These are phyloP conservation scores for Adenanthera pavonina DNA, from an alignment of 306 rosid species.

Conservation along the genomic window DNA sequence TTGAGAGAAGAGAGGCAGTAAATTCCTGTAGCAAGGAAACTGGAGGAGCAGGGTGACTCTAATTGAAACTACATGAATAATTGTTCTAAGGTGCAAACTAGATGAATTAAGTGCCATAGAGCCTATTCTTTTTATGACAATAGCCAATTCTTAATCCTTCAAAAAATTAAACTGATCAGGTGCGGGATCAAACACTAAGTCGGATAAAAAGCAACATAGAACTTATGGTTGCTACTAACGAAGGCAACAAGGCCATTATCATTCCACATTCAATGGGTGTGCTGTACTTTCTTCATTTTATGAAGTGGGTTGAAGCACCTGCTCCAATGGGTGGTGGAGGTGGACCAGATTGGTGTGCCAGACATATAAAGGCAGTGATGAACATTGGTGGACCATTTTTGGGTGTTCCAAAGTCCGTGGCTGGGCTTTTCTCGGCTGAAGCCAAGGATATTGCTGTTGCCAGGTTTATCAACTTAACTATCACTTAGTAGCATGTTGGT, in stretches of 20 bases:
- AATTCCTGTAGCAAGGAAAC: neutral
- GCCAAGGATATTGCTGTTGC: conserved; percentile 85
- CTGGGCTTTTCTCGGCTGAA: conserved; percentile 90
- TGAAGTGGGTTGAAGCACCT: conserved; percentile 96
- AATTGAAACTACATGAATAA: neutral
- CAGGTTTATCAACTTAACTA: conserved; percentile 51
- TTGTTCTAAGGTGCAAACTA: neutral
- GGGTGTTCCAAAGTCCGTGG: conserved; percentile 85
- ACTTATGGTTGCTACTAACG: conserved; percentile 78
- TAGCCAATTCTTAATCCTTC: neutral
- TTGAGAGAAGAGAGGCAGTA: neutral
- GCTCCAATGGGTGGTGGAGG: conserved; percentile 93
- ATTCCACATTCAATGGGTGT: conserved; percentile 93
- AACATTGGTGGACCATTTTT: conserved; percentile 90
- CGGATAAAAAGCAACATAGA: conserved; percentile 87
- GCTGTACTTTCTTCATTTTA: conserved; percentile 82
- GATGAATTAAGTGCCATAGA: neutral
- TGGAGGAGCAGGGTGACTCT: neutral
- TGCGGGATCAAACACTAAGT: conserved; percentile 80
- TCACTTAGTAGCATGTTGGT: conserved; percentile 2
- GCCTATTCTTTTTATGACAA: neutral
- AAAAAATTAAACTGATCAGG: conserved; percentile 53
- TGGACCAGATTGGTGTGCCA: conserved; percentile 87
- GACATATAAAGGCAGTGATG: conserved; percentile 74
- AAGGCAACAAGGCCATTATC: conserved; percentile 82